These are phyloP conservation scores for Phytophthora cryptogea DNA, from an alignment of 352 stramenopile genomes.

Conservation along the genomic window DNA sequence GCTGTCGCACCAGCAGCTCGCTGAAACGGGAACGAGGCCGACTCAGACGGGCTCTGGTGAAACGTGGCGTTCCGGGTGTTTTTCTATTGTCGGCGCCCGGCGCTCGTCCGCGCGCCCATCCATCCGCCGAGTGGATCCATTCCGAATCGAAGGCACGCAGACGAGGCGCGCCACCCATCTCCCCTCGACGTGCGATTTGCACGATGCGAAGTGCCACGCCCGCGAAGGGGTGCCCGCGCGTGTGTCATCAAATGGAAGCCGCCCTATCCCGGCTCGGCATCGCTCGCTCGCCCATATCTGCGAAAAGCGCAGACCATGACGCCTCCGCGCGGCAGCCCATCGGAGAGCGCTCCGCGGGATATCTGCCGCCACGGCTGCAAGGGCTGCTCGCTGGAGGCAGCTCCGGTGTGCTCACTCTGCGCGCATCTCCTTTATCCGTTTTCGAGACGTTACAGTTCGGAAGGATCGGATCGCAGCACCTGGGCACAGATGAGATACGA, in stretches of 20 bases:
- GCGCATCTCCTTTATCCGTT: no score
- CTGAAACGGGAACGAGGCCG: constrained; percentile 22
- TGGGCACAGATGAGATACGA: no score
- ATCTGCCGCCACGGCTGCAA: no score
- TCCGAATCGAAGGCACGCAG: constrained; percentile 22
- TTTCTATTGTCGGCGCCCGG: constrained; percentile 31
- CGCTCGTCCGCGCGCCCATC: constrained; percentile 20
- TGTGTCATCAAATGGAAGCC: constrained; percentile 14
- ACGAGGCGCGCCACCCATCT: constrained; percentile 2
- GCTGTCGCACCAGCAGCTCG: constrained; percentile 3
- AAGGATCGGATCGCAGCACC: no score
- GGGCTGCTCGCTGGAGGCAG: no score
- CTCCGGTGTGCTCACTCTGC: no score
- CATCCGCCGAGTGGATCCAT: constrained; percentile 13
- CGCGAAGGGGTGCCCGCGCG: constrained; percentile 10
- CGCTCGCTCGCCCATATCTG: constrained; percentile 7
- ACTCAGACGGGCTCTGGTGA: constrained; percentile 22
- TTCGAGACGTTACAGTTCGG: no score
- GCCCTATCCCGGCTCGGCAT: constrained; percentile 20
- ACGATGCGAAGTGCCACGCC: constrained; percentile 12
- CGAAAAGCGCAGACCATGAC: constrained; percentile 19
- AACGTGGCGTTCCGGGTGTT: constrained; percentile 20
- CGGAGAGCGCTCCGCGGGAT: no score
- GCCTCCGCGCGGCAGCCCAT: no score
- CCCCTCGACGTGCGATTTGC: constrained; percentile 8